Conservation (phyloP, 2,329 filamentous ascomycete species). For the Lasiodiplodia gonubiensis region DNA sequence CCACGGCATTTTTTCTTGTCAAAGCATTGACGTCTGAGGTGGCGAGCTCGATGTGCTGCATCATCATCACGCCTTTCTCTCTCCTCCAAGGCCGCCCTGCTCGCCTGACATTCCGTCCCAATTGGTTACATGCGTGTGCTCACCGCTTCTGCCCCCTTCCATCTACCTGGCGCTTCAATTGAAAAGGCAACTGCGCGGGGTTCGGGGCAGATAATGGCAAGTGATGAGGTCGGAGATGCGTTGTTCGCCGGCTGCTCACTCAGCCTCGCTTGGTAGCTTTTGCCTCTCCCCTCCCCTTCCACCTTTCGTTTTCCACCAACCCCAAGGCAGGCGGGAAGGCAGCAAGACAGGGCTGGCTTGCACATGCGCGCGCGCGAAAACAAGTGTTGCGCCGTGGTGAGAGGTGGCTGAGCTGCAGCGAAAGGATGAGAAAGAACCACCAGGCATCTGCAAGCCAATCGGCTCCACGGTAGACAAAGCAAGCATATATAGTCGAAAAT, state of each 20-base stretch:
- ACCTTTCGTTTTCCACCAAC: background rate
- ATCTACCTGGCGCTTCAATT: background rate
- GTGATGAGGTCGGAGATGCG: background rate
- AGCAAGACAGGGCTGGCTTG: background rate
- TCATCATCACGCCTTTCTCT: conserved; percentile 35
- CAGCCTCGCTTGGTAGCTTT: background rate
- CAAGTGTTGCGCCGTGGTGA: background rate
- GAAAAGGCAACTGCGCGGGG: background rate
- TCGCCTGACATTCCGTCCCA: background rate
- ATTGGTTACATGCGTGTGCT: conserved; percentile 1
- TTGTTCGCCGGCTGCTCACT: background rate
- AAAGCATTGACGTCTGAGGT: conserved; percentile 38
- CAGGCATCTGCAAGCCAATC: background rate
- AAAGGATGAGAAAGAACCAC: background rate
- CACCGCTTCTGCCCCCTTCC: background rate
- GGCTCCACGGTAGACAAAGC: background rate
- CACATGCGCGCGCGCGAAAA: background rate
- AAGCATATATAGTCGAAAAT: background rate
- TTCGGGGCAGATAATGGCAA: background rate
- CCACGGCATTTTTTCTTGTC: conserved; percentile 33
- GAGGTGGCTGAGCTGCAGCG: background rate
- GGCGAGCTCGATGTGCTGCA: conserved; percentile 40
- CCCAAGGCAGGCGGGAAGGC: background rate
- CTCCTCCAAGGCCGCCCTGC: background rate
- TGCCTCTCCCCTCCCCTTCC: background rate